Percentiles rank a stretch among this genome's conserved stretches.
Conservation (phyloP, 305 asterid species). For the Salvia sclarea region DNA sequence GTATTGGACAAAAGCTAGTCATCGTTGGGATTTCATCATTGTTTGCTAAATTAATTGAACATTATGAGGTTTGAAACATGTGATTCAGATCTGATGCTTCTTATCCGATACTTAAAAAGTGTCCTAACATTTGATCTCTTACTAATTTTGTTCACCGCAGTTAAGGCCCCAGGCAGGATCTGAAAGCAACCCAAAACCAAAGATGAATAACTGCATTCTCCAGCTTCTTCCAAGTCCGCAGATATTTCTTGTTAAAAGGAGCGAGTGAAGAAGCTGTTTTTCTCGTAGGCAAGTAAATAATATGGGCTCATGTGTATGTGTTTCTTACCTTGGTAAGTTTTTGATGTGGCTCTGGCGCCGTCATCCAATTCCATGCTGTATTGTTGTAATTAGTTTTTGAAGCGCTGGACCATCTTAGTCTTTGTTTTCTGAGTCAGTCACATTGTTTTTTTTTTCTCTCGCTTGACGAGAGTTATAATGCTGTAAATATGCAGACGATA, state of each 20-base stretch:
- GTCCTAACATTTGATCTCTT: background rate
- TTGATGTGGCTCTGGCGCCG: slow-evolving; percentile 38
- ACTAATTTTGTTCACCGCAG: slow-evolving; percentile 17
- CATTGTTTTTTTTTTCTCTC: slow-evolving; percentile 24
- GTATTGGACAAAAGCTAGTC: slow-evolving; percentile 47
- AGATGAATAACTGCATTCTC: slow-evolving; percentile 33
- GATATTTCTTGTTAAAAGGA: slow-evolving; percentile 35
- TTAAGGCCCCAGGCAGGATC: slow-evolving; percentile 39
- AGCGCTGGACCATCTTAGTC: slow-evolving; percentile 32
- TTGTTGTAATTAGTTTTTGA: slow-evolving; percentile 34
- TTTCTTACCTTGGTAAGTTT: slow-evolving; percentile 28
- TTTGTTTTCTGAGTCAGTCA: background rate
- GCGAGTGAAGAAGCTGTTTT: slow-evolving; percentile 10
- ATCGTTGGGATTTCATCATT: slow-evolving; percentile 41
- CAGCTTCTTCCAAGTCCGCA: slow-evolving; percentile 42
- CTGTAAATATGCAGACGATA: slow-evolving; percentile 7
- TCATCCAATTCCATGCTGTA: slow-evolving; percentile 20
- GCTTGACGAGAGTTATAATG: slow-evolving; percentile 20
- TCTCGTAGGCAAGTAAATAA: slow-evolving; percentile 2
- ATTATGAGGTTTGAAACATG: slow-evolving; percentile 35
- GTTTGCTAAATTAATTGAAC: slow-evolving; percentile 41
- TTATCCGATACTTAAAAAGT: background rate
- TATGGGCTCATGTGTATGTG: background rate
- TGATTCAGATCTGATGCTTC: background rate
- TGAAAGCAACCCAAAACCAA: slow-evolving; percentile 37